Base-by-base conservation (phyloP, 306 rosid species). In the Inga oerstediana region DNA sequence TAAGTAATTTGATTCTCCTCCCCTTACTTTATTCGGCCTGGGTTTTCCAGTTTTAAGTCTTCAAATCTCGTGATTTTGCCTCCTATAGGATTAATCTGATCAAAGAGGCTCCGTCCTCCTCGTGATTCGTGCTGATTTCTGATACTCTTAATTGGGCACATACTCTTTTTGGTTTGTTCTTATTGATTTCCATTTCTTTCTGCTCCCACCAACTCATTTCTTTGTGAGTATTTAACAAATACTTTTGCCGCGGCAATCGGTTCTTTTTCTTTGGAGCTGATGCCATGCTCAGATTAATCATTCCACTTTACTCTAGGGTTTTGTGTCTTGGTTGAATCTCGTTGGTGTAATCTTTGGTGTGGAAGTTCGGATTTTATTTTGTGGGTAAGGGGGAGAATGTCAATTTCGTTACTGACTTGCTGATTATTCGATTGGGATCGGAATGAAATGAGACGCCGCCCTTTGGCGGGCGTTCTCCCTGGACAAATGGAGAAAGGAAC, bases 391-490 rank as follows among this genome's bases (percentile, higher is more conserved):
- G 10, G 41, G 27, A 83, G 8, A 79, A 79, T 79, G 80, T 43
- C 78, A 39, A 3, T 30, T 64, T 76, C 81, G 46, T 82, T 84
- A 77, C 76, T 82, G 48, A 41, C 64, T 71, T 77, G 64, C 39
- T 72, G 72, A 75, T 34, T n/a, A 43, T 83, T 69, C 37, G 24
- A 82, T 76, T 74, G 76, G 65, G 27, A 32, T 72, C 69, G 86
- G 86, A 78, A 70, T 85, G 81, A 83, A 45, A 94, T 96, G 99
- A 91, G 99, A 84, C 95, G 98, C 81, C 99, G 98, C 81, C 88
- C 91, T 46, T 75, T 87, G 84, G 79, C 89, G 82, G 87, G 68
- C 82, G 54, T 76, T 77, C 91, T 88, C 68, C 82, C 85, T 10
- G 93, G 88, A 46, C 91, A 83, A 56, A 96, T 96, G 98, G 97